Base-by-base conservation (phyloP, 2,329 filamentous ascomycete species). In the Metarhizium robertsii region DNA sequence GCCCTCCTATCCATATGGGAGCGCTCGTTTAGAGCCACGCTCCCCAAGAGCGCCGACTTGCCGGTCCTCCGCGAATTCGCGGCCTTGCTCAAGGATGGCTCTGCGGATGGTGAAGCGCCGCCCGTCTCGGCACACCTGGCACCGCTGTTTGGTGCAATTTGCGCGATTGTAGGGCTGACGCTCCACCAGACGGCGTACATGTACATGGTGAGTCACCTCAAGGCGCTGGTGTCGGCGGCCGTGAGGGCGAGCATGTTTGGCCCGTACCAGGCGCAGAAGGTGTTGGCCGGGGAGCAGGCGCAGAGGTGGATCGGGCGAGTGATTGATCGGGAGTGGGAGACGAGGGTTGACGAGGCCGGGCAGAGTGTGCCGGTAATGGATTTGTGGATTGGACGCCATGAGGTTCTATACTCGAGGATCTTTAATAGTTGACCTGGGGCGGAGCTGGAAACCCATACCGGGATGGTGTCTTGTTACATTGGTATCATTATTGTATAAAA, bases 381-480 rank as follows among this genome's bases (percentile, higher is more conserved):
- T 73, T 68, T 94, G 36, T 94, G 89, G 88, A 78, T 91, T 65
- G 89, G 89, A 3, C 79, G 89, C 66, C 89, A 94, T 69, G 89
- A 94, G 76, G 74, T 90, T 66, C 69, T 94, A 60, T 94, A 94
- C 69, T 92, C 88, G 57, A 82, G 89, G 62, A 92, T 94, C 54
- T 94, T 94, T 66, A 94, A 94, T 71, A 92, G 88, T 63, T 92
- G 65, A 71, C 57, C 25, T 43, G 58, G 56, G 51, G 11, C 18
- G 36, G 29, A 42, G 49, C 4, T n/a, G 38, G 4, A 40, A 40
- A 11, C 38, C 38, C 38, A 16, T 16, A 13, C 38, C 43, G 20
- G 29, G 46, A 10, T 20, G 45, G 45, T 18, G 18, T 56, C 50
- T 50, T 58, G 16, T 54, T 58, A 38, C 46, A 53, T 16, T 64